Conservation (phyloP, 139 green algal species). For the Eudorina sp. region DNA sequence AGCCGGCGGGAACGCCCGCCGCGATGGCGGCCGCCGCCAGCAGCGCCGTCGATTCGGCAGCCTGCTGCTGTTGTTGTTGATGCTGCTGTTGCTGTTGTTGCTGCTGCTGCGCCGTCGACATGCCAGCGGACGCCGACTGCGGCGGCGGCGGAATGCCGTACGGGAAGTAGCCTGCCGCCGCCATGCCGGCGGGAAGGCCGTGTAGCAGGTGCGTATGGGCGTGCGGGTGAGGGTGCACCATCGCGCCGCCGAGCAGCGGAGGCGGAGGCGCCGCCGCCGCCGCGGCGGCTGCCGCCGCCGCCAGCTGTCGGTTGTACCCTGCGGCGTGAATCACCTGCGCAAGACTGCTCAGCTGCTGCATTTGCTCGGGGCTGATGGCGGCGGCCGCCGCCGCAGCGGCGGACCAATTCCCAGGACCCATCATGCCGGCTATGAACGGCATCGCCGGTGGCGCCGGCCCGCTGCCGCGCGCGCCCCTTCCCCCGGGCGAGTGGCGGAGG, state of each 20-base stretch:
- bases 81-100: conserved; percentile 31
- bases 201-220: background rate
- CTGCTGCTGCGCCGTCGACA: background rate
- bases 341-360: background rate
- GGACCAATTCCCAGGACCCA: background rate
- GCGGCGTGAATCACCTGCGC: conserved; percentile 2
- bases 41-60: background rate
- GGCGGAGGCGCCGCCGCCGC: background rate
- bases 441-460: background rate
- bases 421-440: background rate
- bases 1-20: background rate
- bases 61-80: background rate
- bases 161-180: background rate
- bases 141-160: background rate
- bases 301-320: background rate
- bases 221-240: conserved; percentile 17
- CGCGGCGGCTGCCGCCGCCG: background rate
- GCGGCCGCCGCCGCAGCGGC: background rate
- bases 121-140: background rate
- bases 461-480: background rate
- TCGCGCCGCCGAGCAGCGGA: background rate
- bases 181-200: background rate
- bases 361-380: background rate
- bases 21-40: background rate
- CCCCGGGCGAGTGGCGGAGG: background rate